Evolutionary conservation across 768 basidiomycete genomes (phyloP), one percentile per base, ranked within the genome.

Genomic region (Pleurotus ostreatus): DNA sequence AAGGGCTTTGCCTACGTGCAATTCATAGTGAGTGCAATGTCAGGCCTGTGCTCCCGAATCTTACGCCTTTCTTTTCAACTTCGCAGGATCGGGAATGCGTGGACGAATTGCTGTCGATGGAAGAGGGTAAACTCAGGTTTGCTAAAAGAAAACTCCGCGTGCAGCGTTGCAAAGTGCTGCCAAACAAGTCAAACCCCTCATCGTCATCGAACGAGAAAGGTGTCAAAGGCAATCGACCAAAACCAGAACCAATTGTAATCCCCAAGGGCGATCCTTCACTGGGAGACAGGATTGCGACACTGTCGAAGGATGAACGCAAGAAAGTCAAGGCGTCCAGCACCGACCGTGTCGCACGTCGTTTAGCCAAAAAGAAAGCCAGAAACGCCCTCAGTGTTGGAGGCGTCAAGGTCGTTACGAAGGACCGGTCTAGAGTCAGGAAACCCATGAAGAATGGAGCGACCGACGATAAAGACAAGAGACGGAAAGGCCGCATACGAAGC

Each of bases 1-100:
- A 97, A 96, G 71, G 95, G 95, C 4, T 95, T 98, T 68, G 93
- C 89, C 8, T 97, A 98, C 65, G 85, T 98, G 16, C 86, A 93
- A 62, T 92, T 98, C 60, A 68, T 75, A 55, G 96, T 96, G 68
- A 59, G 88, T 77, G 22, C 47, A 16, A 25, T 47, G 1, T 30
- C 20, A n/a, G 0, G 34, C 16, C 25, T 2, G 56, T 34, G 47
- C 22, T 41, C 15, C 2, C 46, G 23, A 46, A 49, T 15, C 15
- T 49, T 25, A 55, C 39, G 38, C 6, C 15, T 15, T 8, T 34
- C 30, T 11, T 34, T 34, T 34, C 30, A 34, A 34, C 30, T 3
- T 9, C 4, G 30, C 45, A 98, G 95, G 93, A 97, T 61, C 85
- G 86, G 1, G 85, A 86, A 68, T 94, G 92, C 66, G 92, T 97